phyloP scores from a whole-genome alignment of 495 filamentous ascomycete genomes.

The Hyaloscypha finlandica region DNA sequence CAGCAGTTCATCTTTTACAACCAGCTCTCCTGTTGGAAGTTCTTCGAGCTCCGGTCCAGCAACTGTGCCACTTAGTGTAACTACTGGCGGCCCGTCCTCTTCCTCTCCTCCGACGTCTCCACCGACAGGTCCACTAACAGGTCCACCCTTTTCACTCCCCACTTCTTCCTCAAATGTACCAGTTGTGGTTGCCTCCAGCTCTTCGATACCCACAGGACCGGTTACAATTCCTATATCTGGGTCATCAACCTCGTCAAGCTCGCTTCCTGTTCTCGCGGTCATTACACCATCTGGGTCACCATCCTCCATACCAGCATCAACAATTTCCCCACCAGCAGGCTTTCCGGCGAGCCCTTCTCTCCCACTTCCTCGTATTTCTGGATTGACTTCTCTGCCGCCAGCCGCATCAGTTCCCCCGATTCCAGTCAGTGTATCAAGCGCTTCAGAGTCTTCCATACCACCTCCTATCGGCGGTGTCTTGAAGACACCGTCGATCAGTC shows the following conservation, averaged over 20 bases:
- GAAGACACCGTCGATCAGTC: background rate
- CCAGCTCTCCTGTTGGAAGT: too few species aligned
- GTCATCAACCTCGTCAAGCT: background rate
- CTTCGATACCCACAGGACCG: background rate
- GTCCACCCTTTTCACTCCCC: background rate
- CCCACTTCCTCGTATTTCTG: background rate
- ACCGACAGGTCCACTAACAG: background rate
- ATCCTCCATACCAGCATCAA: background rate
- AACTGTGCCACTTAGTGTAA: too few species aligned
- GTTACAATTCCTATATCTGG: background rate
- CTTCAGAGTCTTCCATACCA: background rate
- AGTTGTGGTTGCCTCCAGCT: background rate
- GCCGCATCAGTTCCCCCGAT: background rate
- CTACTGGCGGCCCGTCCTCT: background rate
- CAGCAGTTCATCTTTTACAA: background rate
- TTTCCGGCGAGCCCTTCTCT: background rate
- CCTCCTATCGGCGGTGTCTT: background rate
- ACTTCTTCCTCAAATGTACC: background rate
- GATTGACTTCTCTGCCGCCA: background rate
- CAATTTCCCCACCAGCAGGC: background rate
- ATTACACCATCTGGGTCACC: background rate
- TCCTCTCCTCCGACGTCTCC: background rate
- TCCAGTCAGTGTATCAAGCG: background rate
- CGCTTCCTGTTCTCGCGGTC: background rate
- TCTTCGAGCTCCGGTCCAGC: too few species aligned